A percentile compares a stretch with the other conserved stretches of the same genome.
Evolutionary conservation across 2,329 filamentous ascomycete species (phyloP).

Genomic region (Aspergillus proliferans): DNA sequence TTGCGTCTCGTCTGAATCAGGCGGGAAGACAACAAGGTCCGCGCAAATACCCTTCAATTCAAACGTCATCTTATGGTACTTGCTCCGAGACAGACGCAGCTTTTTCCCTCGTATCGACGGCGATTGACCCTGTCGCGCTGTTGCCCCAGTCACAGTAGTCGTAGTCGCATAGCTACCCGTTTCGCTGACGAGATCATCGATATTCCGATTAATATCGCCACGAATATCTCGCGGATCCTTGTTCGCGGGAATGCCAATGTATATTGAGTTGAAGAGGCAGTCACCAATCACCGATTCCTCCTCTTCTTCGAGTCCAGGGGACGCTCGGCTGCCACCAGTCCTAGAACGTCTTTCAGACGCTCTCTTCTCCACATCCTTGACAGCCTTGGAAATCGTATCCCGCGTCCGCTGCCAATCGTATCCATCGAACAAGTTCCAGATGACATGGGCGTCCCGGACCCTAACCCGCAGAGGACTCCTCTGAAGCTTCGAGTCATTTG

Average conservation of each 20-base stretch:
- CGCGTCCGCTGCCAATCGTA: slow-evolving; percentile 93
- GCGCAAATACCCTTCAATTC: slow-evolving; percentile 79
- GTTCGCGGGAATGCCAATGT: slow-evolving; percentile 85
- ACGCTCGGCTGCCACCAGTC: slow-evolving; percentile 50
- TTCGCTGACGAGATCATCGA: slow-evolving; percentile 81
- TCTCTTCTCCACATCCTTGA: slow-evolving; percentile 77
- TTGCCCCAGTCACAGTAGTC: slow-evolving; percentile 45
- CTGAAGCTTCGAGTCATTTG: slow-evolving; percentile 55
- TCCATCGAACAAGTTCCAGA: slow-evolving; percentile 97
- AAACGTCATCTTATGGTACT: slow-evolving; percentile 90
- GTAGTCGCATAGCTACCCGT: slow-evolving; percentile 83
- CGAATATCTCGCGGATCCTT: slow-evolving; percentile 76
- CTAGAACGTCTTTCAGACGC: slow-evolving; percentile 67
- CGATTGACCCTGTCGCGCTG: slow-evolving; percentile 29
- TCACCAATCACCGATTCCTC: slow-evolving; percentile 86
- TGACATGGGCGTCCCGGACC: slow-evolving; percentile 81
- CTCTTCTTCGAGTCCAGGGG: slow-evolving; percentile 54
- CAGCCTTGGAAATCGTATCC: slow-evolving; percentile 77
- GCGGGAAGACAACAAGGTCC: slow-evolving; percentile 75
- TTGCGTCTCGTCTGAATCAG: slow-evolving; percentile 70
- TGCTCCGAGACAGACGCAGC: slow-evolving; percentile 75
- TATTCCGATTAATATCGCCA: slow-evolving; percentile 76
- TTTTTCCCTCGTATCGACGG: slow-evolving; percentile 46
- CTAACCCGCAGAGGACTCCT: slow-evolving; percentile 69
- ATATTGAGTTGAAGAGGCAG: slow-evolving; percentile 97